A percentile compares a stretch with the other conserved stretches of the same genome.
Evolutionary conservation across 2,329 filamentous ascomycete species (phyloP).

Genomic region (Colletotrichum higginsianum): DNA sequence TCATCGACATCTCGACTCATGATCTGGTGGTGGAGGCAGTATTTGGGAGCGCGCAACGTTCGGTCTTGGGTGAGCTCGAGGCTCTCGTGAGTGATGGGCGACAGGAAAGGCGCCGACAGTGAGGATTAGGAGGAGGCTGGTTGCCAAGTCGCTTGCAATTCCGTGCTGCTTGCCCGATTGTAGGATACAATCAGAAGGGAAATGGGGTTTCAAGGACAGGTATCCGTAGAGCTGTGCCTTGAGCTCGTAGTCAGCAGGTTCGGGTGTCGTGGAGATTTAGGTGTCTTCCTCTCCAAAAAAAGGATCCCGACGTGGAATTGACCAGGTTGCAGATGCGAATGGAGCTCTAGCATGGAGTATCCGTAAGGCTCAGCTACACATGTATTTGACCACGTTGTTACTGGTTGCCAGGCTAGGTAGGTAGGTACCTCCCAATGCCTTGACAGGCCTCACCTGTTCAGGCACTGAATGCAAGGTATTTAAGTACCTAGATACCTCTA

Average conservation of each 20-base stretch:
- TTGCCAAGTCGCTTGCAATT: neutral
- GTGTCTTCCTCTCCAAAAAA: constrained; percentile 38
- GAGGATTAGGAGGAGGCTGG: neutral
- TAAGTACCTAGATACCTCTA: no score
- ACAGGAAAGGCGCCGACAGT: neutral
- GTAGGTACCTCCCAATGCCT: neutral
- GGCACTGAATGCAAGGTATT: no score
- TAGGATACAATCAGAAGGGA: neutral
- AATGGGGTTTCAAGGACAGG: neutral
- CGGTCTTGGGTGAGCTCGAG: neutral
- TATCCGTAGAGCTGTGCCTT: constrained; percentile 16
- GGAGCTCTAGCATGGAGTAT: constrained; percentile 14
- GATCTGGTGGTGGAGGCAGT: constrained; percentile 15
- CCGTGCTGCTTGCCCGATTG: neutral
- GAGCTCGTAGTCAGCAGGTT: constrained; percentile 16
- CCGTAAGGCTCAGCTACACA: neutral
- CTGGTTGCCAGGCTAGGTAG: neutral
- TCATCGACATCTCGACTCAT: constrained; percentile 40
- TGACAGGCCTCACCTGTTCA: no score
- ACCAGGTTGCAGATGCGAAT: constrained; percentile 41
- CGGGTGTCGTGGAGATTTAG: constrained; percentile 19
- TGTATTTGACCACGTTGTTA: neutral
- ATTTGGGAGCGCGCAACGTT: constrained; percentile 5
- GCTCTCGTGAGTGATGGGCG: constrained; percentile 5
- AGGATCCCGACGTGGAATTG: constrained; percentile 31